Base-by-base conservation (phyloP, 1,284 basidiomycete species). In the Moniliella sp. region DNA sequence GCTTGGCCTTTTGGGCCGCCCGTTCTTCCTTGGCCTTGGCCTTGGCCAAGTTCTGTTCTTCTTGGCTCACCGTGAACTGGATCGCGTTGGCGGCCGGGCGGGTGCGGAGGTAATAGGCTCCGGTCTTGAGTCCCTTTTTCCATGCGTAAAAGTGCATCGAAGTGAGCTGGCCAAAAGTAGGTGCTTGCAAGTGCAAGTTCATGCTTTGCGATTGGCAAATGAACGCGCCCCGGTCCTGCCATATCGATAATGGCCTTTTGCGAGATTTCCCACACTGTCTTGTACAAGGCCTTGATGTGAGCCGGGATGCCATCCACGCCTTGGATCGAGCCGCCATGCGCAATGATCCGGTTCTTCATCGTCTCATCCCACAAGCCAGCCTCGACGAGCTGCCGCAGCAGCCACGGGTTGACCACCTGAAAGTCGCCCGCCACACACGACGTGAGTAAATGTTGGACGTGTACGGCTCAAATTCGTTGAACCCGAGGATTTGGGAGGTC, bases 291-390 rank as follows among this genome's bases (percentile, higher is more conserved):
- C 68, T 94, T 62, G 43, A 61, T 52, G 14, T 45, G 42, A 38
- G 59, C 52, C 13, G 57, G 57, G 28, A 60, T 58, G 21, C 52
- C 57, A 33, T 54, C 48, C 16, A 59, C 46, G 37, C 57, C 55
- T 42, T 94, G 88, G 35, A 99, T 71, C 9, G 86, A 93, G 27
- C 61, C n/a, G 54, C 84, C 78, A 65, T 91, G 78, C 5, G 91
- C 91, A 48, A 99, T 97, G 64, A 97, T 83, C 68, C 80, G 77
- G 66, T 94, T 91, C 72, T 93, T 93, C 88, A 97, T 97, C 56
- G 80, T 74, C 55, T 99, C 88, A 58, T 93, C 74, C 91, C 91
- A 99, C 10, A 97, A 72, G 28, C 77, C 77, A 37, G 77, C 78
- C 57, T 91, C 82, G 51, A 97, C 88, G 35, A 99, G 76, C 56